These are phyloP conservation scores for Globisporangium heterothallicum DNA, from an alignment of 352 stramenopile genomes.

Conservation along the genomic window DNA sequence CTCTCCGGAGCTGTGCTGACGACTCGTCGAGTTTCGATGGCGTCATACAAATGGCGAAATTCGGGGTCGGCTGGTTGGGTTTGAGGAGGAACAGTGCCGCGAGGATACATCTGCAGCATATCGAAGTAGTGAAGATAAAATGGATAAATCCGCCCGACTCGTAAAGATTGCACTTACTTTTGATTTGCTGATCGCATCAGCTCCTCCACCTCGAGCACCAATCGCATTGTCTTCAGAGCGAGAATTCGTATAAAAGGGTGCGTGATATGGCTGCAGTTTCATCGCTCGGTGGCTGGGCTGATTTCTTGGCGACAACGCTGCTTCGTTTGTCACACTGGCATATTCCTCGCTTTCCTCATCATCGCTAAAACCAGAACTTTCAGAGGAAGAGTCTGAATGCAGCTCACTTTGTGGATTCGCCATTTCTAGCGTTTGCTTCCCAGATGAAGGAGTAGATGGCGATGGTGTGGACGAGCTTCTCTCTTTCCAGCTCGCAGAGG, in stretches of 20 bases:
- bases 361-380: conserved; percentile 12
- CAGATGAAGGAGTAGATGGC: conserved; percentile 18
- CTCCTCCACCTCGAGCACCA: too few species aligned
- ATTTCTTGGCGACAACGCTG: neutral
- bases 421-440: conserved; percentile 2
- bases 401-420: neutral
- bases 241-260: conserved; percentile 19
- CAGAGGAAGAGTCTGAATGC: conserved; percentile 12
- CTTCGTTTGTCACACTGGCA: neutral
- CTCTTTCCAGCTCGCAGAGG: conserved; percentile 11
- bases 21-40: conserved; percentile 24
- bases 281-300: neutral
- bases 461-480: conserved; percentile 10
- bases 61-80: conserved; percentile 44
- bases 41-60: conserved; percentile 43
- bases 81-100: conserved; percentile 41
- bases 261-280: conserved; percentile 29
- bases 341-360: neutral
- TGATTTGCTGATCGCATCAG: neutral
- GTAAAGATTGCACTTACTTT: conserved; percentile 2
- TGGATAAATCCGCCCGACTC: neutral
- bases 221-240: neutral
- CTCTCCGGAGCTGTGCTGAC: neutral
- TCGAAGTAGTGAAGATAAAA: neutral
- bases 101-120: conserved; percentile 24